Conservation (phyloP, 2,329 filamentous ascomycete species). For the Lasiodiplodia hormozganensis region DNA sequence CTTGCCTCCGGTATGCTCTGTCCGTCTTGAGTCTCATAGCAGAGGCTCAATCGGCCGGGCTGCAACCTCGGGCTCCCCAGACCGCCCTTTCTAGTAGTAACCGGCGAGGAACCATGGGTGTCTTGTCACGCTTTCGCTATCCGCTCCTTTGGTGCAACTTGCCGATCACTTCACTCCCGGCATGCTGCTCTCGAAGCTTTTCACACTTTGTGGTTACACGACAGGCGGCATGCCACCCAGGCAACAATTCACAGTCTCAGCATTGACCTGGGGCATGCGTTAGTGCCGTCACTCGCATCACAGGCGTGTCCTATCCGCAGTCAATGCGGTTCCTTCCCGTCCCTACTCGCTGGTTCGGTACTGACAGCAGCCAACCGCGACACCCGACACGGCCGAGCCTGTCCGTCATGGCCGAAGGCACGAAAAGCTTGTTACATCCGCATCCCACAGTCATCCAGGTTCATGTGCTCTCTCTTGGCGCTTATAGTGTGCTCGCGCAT, state of each 20-base stretch:
- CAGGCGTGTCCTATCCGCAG: neutral
- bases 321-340: constrained; percentile 8
- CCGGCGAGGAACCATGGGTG: constrained; percentile 5
- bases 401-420: neutral
- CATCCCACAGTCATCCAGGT: neutral
- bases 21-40: neutral
- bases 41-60: neutral
- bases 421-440: constrained; percentile 13
- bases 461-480: neutral
- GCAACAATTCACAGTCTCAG: constrained; percentile 2
- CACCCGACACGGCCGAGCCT: neutral
- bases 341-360: constrained; percentile 3
- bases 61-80: constrained; percentile 11
- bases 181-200: neutral
- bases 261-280: constrained; percentile 9
- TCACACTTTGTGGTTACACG: neutral
- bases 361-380: neutral
- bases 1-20: neutral
- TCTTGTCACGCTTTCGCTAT: constrained; percentile 11
- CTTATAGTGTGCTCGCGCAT: neutral
- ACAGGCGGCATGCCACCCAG: neutral
- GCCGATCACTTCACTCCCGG: neutral
- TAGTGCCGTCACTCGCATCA: constrained; percentile 9
- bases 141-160: neutral
- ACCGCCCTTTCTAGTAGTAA: constrained; percentile 8